A percentile compares a stretch with the other conserved stretches of the same genome.
Evolutionary conservation across 805 yeast genomes (phyloP).

Genomic region (Metschnikowia anglica): DNA sequence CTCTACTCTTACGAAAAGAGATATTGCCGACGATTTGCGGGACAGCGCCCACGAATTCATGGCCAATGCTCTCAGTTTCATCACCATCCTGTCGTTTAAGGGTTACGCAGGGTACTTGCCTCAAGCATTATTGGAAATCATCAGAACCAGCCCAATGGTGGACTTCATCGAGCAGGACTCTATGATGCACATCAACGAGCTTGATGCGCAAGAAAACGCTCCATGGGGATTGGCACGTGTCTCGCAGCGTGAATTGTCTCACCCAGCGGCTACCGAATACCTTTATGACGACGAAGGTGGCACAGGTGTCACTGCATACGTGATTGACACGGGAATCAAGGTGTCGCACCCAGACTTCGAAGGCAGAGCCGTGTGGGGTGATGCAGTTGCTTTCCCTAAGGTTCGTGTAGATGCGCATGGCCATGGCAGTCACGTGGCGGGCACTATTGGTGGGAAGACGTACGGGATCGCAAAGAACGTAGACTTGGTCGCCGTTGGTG

Average conservation of each 20-base stretch:
- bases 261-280: constrained; percentile 35
- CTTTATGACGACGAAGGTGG: constrained; percentile 73
- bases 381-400: constrained; percentile 62
- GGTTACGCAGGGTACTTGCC: constrained; percentile 27
- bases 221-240: constrained; percentile 95
- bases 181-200: constrained; percentile 35
- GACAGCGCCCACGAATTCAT: constrained; percentile 14
- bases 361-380: constrained; percentile 86
- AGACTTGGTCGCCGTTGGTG: constrained; percentile 78
- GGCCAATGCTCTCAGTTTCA: constrained; percentile 9
- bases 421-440: constrained; percentile 98
- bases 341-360: constrained; percentile 73
- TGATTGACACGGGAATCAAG: constrained; percentile 87
- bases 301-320: constrained; percentile 80
- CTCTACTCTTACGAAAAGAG: constrained; percentile 20
- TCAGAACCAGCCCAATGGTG: constrained; percentile 19
- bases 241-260: constrained; percentile 68
- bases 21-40: constrained; percentile 21
- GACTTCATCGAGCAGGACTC: constrained; percentile 27
- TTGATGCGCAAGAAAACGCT: constrained; percentile 74
- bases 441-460: constrained; percentile 77
- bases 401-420: constrained; percentile 81
- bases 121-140: constrained; percentile 16
- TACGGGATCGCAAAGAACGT: constrained; percentile 87
- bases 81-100: constrained; percentile 15